Evolutionary conservation across 73 alveolate genomes (phyloP).

Genomic region (Paramecium caudatum): DNA sequence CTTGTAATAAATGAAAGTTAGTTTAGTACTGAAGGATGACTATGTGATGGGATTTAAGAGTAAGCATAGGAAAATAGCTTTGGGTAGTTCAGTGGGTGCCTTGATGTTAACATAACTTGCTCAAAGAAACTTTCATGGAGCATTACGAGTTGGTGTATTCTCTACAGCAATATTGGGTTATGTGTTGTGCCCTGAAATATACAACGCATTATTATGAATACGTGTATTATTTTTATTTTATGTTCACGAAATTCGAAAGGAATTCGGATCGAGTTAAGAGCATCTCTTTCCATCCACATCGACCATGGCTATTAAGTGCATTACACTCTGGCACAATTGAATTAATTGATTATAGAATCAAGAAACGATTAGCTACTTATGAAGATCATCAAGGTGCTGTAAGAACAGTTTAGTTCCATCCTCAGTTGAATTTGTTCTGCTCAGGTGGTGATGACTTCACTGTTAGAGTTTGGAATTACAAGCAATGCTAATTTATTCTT

Average conservation of each 20-base stretch:
- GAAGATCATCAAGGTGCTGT: slow-evolving; percentile 94
- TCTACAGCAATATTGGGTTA: not conserved
- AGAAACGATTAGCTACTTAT: slow-evolving; percentile 69
- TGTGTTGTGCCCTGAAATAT: slow-evolving; percentile 28
- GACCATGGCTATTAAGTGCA: slow-evolving; percentile 96
- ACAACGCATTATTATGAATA: not conserved
- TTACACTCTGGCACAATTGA: slow-evolving; percentile 93
- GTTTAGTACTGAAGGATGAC: slow-evolving; percentile 16
- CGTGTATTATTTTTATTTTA: slow-evolving; percentile 34
- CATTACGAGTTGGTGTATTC: slow-evolving; percentile 3
- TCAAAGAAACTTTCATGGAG: not conserved
- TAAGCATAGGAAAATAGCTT: not conserved
- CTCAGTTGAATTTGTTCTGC: slow-evolving; percentile 91
- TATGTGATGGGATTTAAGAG: slow-evolving; percentile 35
- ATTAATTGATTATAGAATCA: slow-evolving; percentile 96
- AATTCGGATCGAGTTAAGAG: slow-evolving; percentile 98
- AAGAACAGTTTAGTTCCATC: slow-evolving; percentile 80
- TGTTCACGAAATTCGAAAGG: slow-evolving; percentile 92
- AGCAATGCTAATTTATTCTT: slow-evolving; percentile 89
- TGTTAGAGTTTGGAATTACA: slow-evolving; percentile 86
- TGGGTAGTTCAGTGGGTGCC: slow-evolving; percentile 24
- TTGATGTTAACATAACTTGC: slow-evolving; percentile 2
- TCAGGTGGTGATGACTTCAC: slow-evolving; percentile 99
- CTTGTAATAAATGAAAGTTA: not conserved
- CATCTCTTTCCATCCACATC: slow-evolving; percentile 96